Percentiles rank a stretch among this genome's conserved stretches.
Evolutionary conservation across 2,329 filamentous ascomycete species (phyloP).

Genomic region (Sodiomyces alkalinus): DNA sequence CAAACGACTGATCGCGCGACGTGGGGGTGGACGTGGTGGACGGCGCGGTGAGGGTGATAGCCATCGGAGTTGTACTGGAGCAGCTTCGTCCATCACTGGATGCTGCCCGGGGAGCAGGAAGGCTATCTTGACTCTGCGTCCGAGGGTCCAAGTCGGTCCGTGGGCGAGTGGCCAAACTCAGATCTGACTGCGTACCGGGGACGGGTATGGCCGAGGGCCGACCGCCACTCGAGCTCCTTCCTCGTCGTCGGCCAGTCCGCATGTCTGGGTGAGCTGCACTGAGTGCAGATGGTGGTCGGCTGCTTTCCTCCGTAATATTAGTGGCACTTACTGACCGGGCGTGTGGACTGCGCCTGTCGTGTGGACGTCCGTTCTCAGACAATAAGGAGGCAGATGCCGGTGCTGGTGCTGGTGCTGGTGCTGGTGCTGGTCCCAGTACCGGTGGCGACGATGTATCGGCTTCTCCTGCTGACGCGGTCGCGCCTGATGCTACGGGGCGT

Average conservation of each 20-base stretch:
- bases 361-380: constrained; percentile 12
- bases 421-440: background rate
- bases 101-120: constrained; percentile 20
- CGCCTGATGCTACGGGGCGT: constrained; percentile 3
- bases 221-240: constrained; percentile 37
- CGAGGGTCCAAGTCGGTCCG: constrained; percentile 45
- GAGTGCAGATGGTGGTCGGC: constrained; percentile 32
- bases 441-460: too few relatives aligned
- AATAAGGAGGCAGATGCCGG: constrained; percentile 12
- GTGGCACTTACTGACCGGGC: constrained; percentile 31
- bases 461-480: constrained; percentile 9
- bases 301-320: constrained; percentile 28
- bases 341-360: constrained; percentile 18
- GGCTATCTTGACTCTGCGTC: constrained; percentile 23
- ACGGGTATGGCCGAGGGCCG: constrained; percentile 37
- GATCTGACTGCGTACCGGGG: constrained; percentile 23
- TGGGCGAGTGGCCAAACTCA: constrained; percentile 41
- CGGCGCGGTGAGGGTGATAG: constrained; percentile 13
- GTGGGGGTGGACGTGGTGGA: constrained; percentile 9
- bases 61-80: constrained; percentile 21
- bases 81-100: constrained; percentile 27
- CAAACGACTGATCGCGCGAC: constrained; percentile 19
- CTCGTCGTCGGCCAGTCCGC: constrained; percentile 30
- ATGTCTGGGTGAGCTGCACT: constrained; percentile 32
- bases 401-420: background rate